Evolutionary conservation across 1,139 yeast genomes (phyloP).

Genomic region (Taphrina wiesneri): DNA sequence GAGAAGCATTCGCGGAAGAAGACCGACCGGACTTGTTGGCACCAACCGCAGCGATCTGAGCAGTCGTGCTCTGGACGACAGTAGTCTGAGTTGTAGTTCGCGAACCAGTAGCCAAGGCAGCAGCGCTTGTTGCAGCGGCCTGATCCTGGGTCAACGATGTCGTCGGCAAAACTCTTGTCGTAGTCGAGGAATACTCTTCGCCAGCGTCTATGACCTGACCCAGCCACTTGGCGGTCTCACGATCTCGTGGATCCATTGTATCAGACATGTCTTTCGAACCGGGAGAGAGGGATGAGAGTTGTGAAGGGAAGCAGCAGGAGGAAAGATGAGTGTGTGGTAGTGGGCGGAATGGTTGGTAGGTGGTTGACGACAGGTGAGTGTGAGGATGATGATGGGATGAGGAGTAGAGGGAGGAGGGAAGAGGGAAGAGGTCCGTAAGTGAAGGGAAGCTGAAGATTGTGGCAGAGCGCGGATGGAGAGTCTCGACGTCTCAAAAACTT

Average conservation of each 20-base stretch:
- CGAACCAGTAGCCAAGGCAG: slow-evolving; percentile 13
- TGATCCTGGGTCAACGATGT: slow-evolving; percentile 9
- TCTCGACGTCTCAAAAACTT: background rate
- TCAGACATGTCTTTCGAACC: background rate
- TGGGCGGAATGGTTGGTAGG: too few relatives aligned
- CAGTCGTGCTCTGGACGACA: background rate
- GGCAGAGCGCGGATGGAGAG: background rate
- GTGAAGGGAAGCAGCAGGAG: background rate
- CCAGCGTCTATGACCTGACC: slow-evolving; percentile 31
- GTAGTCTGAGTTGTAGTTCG: background rate
- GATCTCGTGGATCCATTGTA: slow-evolving; percentile 21
- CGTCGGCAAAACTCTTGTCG: slow-evolving; percentile 1
- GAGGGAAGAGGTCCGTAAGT: background rate
- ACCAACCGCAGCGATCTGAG: slow-evolving; percentile 1
- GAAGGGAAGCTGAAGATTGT: background rate
- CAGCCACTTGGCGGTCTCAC: slow-evolving; percentile 29
- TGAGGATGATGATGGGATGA: too few relatives aligned
- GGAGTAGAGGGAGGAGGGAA: background rate
- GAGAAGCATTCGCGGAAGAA: background rate
- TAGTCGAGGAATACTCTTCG: slow-evolving; percentile 1
- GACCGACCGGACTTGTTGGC: background rate
- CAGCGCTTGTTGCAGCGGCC: slow-evolving; percentile 15
- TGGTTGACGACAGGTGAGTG: too few relatives aligned
- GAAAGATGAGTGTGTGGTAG: background rate
- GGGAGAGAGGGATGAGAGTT: background rate